These are phyloP conservation scores for Komagataella phaffii DNA, from an alignment of 805 yeast species.

Conservation along the genomic window DNA sequence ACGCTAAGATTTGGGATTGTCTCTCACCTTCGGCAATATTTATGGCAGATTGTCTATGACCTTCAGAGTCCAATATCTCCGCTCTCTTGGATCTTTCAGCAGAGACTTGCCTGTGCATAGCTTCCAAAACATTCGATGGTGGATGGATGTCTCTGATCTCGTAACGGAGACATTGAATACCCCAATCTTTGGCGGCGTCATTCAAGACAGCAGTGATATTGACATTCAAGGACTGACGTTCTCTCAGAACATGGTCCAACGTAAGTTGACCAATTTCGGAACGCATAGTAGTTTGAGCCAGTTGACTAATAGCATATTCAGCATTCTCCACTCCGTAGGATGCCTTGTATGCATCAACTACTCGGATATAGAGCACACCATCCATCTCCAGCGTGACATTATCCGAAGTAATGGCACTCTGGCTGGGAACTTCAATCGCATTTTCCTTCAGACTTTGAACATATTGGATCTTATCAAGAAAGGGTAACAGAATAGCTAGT, in stretches of 20 bases:
- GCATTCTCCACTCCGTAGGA: conserved; percentile 83
- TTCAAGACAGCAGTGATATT: conserved; percentile 71
- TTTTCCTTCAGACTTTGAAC: conserved; percentile 74
- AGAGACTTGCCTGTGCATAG: conserved; percentile 84
- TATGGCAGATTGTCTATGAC: conserved; percentile 65
- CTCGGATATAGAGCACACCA: conserved; percentile 69
- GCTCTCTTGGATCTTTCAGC: conserved; percentile 84
- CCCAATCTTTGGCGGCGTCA: conserved; percentile 82
- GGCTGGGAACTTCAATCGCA: conserved; percentile 78
- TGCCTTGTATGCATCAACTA: conserved; percentile 73
- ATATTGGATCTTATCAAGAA: conserved; percentile 64
- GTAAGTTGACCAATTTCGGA: conserved; percentile 78
- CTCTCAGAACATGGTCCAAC: conserved; percentile 65
- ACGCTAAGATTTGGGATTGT: conserved; percentile 54
- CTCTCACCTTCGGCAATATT: conserved; percentile 79
- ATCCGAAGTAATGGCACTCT: conserved; percentile 76
- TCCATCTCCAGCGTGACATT: conserved; percentile 78
- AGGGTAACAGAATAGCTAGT: conserved; percentile 56
- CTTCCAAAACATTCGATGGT: conserved; percentile 71
- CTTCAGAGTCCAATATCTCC: conserved; percentile 78
- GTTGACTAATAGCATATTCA: conserved; percentile 70
- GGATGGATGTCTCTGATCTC: conserved; percentile 86
- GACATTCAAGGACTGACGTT: conserved; percentile 57
- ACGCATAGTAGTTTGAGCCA: conserved; percentile 87
- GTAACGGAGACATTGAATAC: conserved; percentile 69